phyloP scores from a whole-genome alignment of 1,139 yeast species.

The Barnettozyma hawaiiensis region DNA sequence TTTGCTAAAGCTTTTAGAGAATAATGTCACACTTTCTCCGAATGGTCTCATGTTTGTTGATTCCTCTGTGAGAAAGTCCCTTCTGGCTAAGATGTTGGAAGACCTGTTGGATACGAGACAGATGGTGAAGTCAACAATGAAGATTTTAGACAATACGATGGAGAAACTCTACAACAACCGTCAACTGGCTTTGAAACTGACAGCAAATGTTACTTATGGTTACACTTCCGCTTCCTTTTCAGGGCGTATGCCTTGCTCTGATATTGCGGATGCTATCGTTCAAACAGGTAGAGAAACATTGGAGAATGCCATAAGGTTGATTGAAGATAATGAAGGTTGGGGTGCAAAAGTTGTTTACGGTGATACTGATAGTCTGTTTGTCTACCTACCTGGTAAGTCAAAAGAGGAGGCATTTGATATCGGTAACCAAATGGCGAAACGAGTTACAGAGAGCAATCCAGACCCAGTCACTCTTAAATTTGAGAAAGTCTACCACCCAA shows the following conservation, averaged over 20 bases:
- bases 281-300: constrained; percentile 84
- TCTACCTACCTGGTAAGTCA: constrained; percentile 80
- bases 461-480: constrained; percentile 78
- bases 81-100: constrained; percentile 75
- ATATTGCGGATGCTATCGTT: constrained; percentile 91
- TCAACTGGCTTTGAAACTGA: constrained; percentile 80
- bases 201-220: constrained; percentile 95
- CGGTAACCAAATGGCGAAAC: constrained; percentile 64
- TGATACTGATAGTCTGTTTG: constrained; percentile 91
- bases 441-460: constrained; percentile 65
- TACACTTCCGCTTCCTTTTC: constrained; percentile 92
- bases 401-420: constrained; percentile 69
- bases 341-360: constrained; percentile 95
- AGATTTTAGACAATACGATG: constrained; percentile 36
- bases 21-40: constrained; percentile 67
- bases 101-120: constrained; percentile 79
- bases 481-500: constrained; percentile 89
- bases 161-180: constrained; percentile 63
- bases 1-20: constrained; percentile 45
- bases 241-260: constrained; percentile 96
- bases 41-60: constrained; percentile 81
- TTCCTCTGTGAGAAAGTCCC: constrained; percentile 57
- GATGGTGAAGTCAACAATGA: constrained; percentile 72
- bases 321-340: constrained; percentile 56
- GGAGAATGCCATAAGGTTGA: constrained; percentile 60